A percentile compares a stretch with the other conserved stretches of the same genome.
These are phyloP conservation scores for Pseudoperonospora humuli DNA, from an alignment of 352 stramenopile species.

Conservation along the genomic window DNA sequence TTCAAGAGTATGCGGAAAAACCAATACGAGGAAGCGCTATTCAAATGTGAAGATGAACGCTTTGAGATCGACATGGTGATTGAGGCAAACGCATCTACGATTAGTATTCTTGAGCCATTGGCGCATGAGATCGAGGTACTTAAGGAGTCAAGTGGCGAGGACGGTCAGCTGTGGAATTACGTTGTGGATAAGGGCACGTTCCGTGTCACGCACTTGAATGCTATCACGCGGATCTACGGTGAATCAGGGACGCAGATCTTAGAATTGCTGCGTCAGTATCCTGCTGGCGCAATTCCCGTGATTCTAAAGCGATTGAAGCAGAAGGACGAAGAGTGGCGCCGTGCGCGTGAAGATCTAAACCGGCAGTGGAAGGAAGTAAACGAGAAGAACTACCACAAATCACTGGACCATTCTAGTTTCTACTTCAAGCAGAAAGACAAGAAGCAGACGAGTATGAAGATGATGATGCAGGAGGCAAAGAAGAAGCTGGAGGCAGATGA, in stretches of 20 bases:
- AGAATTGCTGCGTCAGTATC: conserved; percentile 95
- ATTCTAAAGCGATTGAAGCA: conserved; percentile 97
- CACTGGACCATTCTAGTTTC: conserved; percentile 97
- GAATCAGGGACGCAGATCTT: conserved; percentile 88
- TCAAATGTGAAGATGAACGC: conserved; percentile 98
- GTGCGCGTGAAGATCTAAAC: conserved; percentile 91
- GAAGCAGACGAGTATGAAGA: conserved; percentile 93
- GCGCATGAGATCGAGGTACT: conserved; percentile 91
- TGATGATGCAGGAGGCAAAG: conserved; percentile 85
- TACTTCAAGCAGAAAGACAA: conserved; percentile 99
- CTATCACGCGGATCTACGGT: conserved; percentile 97
- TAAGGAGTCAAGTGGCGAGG: conserved; percentile 45
- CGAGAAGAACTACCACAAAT: conserved; percentile 98
- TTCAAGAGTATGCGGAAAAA: conserved; percentile 99
- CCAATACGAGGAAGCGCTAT: conserved; percentile 98
- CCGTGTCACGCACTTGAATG: conserved; percentile 94
- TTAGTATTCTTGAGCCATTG: conserved; percentile 93
- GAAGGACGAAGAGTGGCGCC: conserved; percentile 97
- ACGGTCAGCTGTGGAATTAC: conserved; percentile 81
- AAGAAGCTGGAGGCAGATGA: conserved; percentile 71
- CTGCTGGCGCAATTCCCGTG: conserved; percentile 94
- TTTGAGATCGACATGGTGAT: conserved; percentile 93
- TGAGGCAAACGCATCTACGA: conserved; percentile 93
- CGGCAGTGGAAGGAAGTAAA: conserved; percentile 97
- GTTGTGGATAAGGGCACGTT: conserved; percentile 94